Percentiles rank a stretch among this genome's conserved stretches.
Evolutionary conservation across 257 asterid genomes (phyloP).

Genomic region (Gardenia jasminoides): DNA sequence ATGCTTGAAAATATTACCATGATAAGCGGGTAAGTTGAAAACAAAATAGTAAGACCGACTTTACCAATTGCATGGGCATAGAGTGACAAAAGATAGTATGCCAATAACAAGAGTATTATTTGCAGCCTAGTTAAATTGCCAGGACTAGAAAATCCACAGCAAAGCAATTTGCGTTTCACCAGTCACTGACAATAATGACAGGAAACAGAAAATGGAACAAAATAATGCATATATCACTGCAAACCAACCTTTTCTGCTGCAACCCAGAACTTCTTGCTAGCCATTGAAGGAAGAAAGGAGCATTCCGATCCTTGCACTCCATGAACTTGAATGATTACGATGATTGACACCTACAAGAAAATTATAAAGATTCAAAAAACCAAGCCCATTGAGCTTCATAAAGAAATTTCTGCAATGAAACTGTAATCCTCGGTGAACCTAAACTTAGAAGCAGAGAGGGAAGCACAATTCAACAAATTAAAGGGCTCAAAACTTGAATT

Average conservation of each 20-base stretch:
- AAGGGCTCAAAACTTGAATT: neutral
- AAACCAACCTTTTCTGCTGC: constrained; percentile 75
- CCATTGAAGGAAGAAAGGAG: constrained; percentile 95
- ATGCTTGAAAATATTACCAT: neutral
- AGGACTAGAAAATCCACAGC: neutral
- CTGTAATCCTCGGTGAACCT: constrained; percentile 2
- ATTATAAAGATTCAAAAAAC: constrained; percentile 48
- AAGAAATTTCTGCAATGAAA: neutral
- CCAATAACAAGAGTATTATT: neutral
- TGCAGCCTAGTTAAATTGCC: constrained; percentile 1
- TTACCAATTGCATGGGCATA: neutral
- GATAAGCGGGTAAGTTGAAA: neutral
- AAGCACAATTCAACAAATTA: neutral
- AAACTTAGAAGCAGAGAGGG: neutral
- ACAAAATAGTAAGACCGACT: neutral
- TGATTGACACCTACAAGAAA: constrained; percentile 65
- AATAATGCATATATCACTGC: constrained; percentile 1
- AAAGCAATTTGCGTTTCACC: neutral
- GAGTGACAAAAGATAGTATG: neutral
- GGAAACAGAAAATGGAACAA: neutral
- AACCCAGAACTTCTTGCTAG: constrained; percentile 65
- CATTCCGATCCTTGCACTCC: constrained; percentile 94
- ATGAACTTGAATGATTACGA: constrained; percentile 86
- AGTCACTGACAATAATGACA: neutral
- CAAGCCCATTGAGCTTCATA: constrained; percentile 11